phyloP scores from a whole-genome alignment of 2,329 filamentous ascomycete species.

The Davidsoniella eucalypti region DNA sequence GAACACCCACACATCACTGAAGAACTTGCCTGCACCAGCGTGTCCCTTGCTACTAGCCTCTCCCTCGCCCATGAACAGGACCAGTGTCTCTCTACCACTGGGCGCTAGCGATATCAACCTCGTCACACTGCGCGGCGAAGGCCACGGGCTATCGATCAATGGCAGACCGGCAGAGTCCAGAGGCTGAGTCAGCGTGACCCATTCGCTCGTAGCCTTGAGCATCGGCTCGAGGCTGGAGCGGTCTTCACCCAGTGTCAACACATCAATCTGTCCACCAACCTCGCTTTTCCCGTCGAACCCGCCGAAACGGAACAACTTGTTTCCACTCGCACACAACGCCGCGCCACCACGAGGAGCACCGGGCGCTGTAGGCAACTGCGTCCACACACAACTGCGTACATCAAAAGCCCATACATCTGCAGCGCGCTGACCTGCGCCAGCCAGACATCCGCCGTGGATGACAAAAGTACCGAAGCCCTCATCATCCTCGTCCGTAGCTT shows the following conservation, averaged over 20 bases:
- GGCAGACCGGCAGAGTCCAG: constrained; percentile 14
- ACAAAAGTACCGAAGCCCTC: constrained; percentile 53
- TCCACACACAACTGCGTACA: constrained; percentile 47
- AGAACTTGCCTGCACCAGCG: constrained; percentile 35
- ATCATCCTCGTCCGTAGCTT: constrained; percentile 41
- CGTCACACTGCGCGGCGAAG: constrained; percentile 22
- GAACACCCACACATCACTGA: constrained; percentile 47
- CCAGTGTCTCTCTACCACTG: constrained; percentile 45
- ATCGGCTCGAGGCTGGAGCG: constrained; percentile 31
- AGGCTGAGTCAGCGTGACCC: constrained; percentile 34
- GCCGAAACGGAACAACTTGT: constrained; percentile 60
- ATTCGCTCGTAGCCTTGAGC: constrained; percentile 33
- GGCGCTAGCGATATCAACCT: constrained; percentile 38
- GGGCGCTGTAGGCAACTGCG: constrained; percentile 48
- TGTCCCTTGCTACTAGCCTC: constrained; percentile 32
- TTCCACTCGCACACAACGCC: constrained; percentile 45
- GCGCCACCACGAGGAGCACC: constrained; percentile 50
- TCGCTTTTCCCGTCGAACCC: constrained; percentile 59
- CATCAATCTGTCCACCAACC: constrained; percentile 55
- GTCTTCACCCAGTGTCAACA: constrained; percentile 40
- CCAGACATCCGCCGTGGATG: constrained; percentile 60
- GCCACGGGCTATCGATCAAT: constrained; percentile 2
- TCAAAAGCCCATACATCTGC: constrained; percentile 68
- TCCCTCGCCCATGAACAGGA: constrained; percentile 44
- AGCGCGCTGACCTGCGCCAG: constrained; percentile 36